Base-by-base conservation (phyloP, 2,329 filamentous ascomycete genomes). In the Fusarium tupiense region DNA sequence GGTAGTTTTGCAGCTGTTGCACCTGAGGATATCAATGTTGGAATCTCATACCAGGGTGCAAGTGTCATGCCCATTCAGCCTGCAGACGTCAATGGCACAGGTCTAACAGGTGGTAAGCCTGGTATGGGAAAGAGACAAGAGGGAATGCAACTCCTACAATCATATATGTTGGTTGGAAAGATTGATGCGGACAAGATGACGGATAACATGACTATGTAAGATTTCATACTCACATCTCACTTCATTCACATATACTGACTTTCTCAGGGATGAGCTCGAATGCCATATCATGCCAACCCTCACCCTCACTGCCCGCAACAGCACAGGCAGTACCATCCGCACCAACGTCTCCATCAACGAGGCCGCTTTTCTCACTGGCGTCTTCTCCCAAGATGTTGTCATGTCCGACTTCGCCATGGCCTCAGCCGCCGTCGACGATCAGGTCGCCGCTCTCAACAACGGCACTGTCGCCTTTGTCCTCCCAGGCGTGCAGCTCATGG, bases 271-370 rank as follows among this genome's bases (percentile, higher is more conserved):
- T 37, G 82, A 87, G 40, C 84, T 93, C 33, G 89, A 93, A 81
- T 85, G 86, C 11, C 84, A 93, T 44, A 86, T 94, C 72, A 89
- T 92, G 80, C 93, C 93, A 13, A 86, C 85, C n/a, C 88, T 95
- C 67, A 90, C 90, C 22, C 87, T 95, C 53, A 87, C 88, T 19
- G 92, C 87, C n/a, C 84, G 82, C 46, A 89, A 87, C 75, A 62
- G 84, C 35, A 81, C 82, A 20, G 90, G 89, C 70, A 79, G 85
- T 76, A 81, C 83, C 3, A 85, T 93, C 66, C 87, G 84, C 77
- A 92, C 92, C 57, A 91, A 89, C 40, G 88, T 94, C 58, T 91
- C 91, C 16, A 88, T 89, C 68, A 91, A 92, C 81, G 91, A 94
- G 80, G 92, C 92, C 22, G 88, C 89, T 12, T 95, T 94, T 76